Evolutionary conservation across 2,329 filamentous ascomycete genomes (phyloP).

Genomic region (Fonsecaea pugnacius): DNA sequence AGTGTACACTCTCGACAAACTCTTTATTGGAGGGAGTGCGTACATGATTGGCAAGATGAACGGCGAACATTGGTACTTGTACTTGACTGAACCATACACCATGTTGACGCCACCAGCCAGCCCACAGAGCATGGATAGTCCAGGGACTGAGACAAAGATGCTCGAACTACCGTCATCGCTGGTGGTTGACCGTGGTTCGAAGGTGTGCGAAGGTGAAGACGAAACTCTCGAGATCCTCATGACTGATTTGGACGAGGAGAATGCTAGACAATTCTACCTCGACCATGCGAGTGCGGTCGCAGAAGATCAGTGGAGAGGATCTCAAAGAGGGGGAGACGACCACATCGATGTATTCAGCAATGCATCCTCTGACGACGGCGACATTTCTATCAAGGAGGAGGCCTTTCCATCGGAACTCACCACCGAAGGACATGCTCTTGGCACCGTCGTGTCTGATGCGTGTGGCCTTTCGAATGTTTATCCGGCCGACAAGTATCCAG

Average conservation of each 20-base stretch:
- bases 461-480: constrained; percentile 92
- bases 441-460: constrained; percentile 85
- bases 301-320: constrained; percentile 75
- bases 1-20: constrained; percentile 86
- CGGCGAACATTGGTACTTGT: constrained; percentile 98
- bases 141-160: constrained; percentile 62
- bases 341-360: constrained; percentile 77
- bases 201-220: constrained; percentile 45
- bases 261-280: constrained; percentile 71
- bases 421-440: constrained; percentile 91
- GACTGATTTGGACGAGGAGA: constrained; percentile 69
- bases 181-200: constrained; percentile 36
- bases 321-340: constrained; percentile 65
- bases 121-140: constrained; percentile 57
- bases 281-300: constrained; percentile 88
- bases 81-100: constrained; percentile 85
- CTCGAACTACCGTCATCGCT: constrained; percentile 56
- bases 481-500: constrained; percentile 81
- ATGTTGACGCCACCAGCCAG: constrained; percentile 81
- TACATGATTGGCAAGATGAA: constrained; percentile 99
- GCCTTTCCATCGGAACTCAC: constrained; percentile 74
- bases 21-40: constrained; percentile 89
- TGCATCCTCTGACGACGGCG: constrained; percentile 65
- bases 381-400: constrained; percentile 61
- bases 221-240: constrained; percentile 67